phyloP scores from a whole-genome alignment of 2,329 filamentous ascomycete species.

The Triangularia setosa region DNA sequence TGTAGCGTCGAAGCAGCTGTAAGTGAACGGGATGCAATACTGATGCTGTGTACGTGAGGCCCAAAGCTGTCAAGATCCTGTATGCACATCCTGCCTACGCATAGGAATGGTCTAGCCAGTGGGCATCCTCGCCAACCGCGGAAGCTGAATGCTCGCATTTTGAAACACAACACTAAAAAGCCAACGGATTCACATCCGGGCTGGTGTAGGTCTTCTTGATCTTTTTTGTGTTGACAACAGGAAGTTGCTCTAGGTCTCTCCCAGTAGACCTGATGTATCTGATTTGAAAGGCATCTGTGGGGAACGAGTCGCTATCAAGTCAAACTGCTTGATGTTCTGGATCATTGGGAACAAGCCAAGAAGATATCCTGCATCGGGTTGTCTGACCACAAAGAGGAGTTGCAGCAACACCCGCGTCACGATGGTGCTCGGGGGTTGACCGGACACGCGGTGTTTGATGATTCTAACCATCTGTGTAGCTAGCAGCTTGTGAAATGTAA shows the following conservation, averaged over 20 bases:
- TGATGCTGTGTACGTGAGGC: neutral
- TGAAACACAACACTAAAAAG: neutral
- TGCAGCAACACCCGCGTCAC: neutral
- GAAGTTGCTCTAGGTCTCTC: neutral
- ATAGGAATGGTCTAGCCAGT: neutral
- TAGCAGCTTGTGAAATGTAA: neutral
- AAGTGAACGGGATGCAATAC: neutral
- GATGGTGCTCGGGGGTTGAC: neutral
- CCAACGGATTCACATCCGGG: neutral
- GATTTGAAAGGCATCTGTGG: too few relatives aligned
- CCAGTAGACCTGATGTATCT: neutral
- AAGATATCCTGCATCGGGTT: neutral
- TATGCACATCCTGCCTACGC: neutral
- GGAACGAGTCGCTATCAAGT: too few relatives aligned
- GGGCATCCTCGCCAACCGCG: neutral
- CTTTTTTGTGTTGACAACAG: neutral
- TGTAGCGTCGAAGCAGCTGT: neutral
- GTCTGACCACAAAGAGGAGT: neutral
- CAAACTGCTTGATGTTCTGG: too few relatives aligned
- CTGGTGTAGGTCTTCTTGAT: neutral
- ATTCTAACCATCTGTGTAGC: neutral
- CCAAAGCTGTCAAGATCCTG: neutral
- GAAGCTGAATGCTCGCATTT: neutral
- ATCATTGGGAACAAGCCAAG: neutral
- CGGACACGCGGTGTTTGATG: neutral